phyloP scores from a whole-genome alignment of 352 stramenopile genomes.

The Pythium oligandrum region DNA sequence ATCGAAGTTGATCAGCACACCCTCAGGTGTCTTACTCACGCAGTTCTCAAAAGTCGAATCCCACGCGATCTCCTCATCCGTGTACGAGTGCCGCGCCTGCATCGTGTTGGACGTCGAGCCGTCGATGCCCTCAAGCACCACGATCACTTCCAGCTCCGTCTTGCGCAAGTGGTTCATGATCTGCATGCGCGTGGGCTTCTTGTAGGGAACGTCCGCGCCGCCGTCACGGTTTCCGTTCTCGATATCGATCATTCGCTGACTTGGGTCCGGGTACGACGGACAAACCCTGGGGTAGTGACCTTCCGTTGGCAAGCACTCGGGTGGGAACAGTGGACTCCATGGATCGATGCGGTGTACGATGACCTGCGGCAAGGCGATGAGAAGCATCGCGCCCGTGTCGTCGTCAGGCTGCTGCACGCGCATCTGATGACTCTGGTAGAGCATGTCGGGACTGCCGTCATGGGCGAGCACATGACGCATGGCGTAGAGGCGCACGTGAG shows the following conservation, averaged over 20 bases:
- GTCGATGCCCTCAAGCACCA: slow-evolving; percentile 81
- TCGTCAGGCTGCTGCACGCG: slow-evolving; percentile 87
- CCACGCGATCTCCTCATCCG: slow-evolving; percentile 74
- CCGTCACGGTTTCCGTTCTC: slow-evolving; percentile 84
- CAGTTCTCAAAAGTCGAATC: slow-evolving; percentile 76
- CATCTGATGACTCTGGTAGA: slow-evolving; percentile 85
- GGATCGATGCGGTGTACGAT: slow-evolving; percentile 84
- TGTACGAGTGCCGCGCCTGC: slow-evolving; percentile 82
- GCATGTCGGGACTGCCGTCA: slow-evolving; percentile 40
- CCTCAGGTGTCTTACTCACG: slow-evolving; percentile 45
- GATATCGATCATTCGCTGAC: slow-evolving; percentile 66
- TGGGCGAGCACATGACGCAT: slow-evolving; percentile 60
- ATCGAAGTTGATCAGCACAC: slow-evolving; percentile 77
- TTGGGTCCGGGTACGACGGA: slow-evolving; percentile 66
- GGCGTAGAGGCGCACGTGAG: slow-evolving; percentile 80
- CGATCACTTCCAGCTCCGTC: slow-evolving; percentile 74
- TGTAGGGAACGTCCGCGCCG: slow-evolving; percentile 25
- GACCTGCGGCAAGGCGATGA: slow-evolving; percentile 79
- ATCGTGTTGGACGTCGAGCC: slow-evolving; percentile 85
- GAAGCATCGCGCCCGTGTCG: slow-evolving; percentile 69
- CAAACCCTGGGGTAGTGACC: slow-evolving; percentile 46
- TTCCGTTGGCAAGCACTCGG: slow-evolving; percentile 53
- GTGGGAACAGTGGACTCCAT: slow-evolving; percentile 79
- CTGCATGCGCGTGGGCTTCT: slow-evolving; percentile 62
- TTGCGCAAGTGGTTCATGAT: slow-evolving; percentile 64